Conservation (phyloP, 192 early-diverging fungal genomes). For the Glomus cerebriforme region DNA sequence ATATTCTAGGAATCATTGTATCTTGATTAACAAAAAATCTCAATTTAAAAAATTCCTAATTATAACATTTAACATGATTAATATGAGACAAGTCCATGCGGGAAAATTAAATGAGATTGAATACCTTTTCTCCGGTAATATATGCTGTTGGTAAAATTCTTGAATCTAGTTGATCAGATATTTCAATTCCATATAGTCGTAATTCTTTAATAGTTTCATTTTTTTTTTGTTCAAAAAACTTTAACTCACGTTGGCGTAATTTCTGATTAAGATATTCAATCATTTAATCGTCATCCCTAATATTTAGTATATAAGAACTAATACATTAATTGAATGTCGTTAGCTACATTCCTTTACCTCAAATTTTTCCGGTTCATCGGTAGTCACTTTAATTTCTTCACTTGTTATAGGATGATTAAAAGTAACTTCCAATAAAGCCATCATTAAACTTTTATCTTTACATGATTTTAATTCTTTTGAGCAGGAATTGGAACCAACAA, state of each 20-base stretch:
- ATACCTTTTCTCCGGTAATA: constrained; percentile 27
- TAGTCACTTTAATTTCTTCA: background rate
- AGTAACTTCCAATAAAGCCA: constrained; percentile 23
- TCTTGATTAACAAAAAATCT: background rate
- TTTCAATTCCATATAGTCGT: background rate
- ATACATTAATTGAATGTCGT: background rate
- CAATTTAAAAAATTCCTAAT: constrained; percentile 20
- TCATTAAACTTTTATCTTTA: constrained; percentile 12
- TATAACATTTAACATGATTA: background rate
- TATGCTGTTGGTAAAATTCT: background rate
- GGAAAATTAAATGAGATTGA: background rate
- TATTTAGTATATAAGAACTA: too few relatives aligned
- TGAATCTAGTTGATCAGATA: background rate
- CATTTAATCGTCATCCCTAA: background rate
- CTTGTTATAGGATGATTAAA: constrained; percentile 12
- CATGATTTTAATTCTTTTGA: constrained; percentile 20
- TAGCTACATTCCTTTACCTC: background rate
- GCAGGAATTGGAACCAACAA: background rate
- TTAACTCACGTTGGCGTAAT: background rate
- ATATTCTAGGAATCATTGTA: constrained; percentile 8
- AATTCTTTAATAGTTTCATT: background rate
- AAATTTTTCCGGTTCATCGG: background rate
- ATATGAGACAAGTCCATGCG: background rate
- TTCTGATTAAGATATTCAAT: background rate
- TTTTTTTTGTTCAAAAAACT: constrained; percentile 12